These are phyloP conservation scores for Azolla pinnata DNA, from an alignment of 75 land plant species.

Conservation along the genomic window DNA sequence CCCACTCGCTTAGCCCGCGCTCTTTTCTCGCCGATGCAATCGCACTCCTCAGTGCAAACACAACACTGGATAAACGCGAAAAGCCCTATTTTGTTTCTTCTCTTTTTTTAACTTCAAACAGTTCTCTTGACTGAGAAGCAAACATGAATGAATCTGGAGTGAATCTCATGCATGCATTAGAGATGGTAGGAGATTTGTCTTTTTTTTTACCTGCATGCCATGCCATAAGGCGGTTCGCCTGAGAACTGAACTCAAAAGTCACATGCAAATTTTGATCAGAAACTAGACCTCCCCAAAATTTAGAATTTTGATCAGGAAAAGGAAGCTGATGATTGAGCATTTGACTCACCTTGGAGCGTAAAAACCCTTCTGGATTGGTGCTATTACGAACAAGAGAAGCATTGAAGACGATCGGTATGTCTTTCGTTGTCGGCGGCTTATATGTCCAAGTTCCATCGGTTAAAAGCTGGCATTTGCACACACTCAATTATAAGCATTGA, in stretches of 20 bases:
- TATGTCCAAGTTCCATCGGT: conserved; percentile 36
- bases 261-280: not conserved
- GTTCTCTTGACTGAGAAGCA: too few relatives aligned
- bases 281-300: not conserved
- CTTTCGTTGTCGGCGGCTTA: conserved; percentile 29
- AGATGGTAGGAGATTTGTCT: too few relatives aligned
- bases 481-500: too few relatives aligned
- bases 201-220: conserved; percentile 38
- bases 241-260: conserved; percentile 25
- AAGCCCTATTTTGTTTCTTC: too few relatives aligned
- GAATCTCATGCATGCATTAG: too few relatives aligned
- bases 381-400: conserved; percentile 30
- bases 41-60: conserved; percentile 30
- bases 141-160: too few relatives aligned
- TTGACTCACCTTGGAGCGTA: conserved; percentile 36
- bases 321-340: not conserved
- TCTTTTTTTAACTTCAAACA: too few relatives aligned
- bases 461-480: too few relatives aligned
- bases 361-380: conserved; percentile 25
- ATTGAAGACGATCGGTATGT: conserved; percentile 30
- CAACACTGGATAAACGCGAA: conserved; percentile 36
- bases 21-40: conserved; percentile 22
- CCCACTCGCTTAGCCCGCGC: conserved; percentile 24
- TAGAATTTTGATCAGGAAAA: not conserved
- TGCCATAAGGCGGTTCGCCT: conserved; percentile 38